Base-by-base conservation (phyloP, 1,284 basidiomycete species). In the Trichosporon coremiiforme region DNA sequence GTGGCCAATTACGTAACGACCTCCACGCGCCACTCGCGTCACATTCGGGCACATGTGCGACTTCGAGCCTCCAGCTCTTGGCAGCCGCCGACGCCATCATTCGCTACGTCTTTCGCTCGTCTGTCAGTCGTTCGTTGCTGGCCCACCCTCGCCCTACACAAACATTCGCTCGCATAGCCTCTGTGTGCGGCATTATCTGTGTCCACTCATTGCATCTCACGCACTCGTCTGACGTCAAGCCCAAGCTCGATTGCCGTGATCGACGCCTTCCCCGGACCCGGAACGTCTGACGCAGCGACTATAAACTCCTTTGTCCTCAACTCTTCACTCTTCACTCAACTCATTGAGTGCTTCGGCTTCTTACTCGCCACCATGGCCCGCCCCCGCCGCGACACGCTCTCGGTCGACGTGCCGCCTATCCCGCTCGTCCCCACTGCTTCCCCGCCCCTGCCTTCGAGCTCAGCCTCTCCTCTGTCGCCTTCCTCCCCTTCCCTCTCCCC, bases 361-460 rank as follows among this genome's bases (percentile, higher is more conserved):
- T n/a, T 36, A 9, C 12, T 31, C 41, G 41, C 64, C 45, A 35
- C 64, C 64, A 47, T 47, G 45, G 31, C 64, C 29, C 41, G 64
- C 29, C 41, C 41, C 15, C 36, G 45, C 29, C 57, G 57, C 17
- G 57, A 60, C 15, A 60, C 57, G 57, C 57, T 60, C 57, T 25
- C 29, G 6, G 57, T 60, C 31, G 57, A 60, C 31, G 57, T 60
- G 29, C 57, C 57, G 4, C 29, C 57, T 5, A 33, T 65, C 20
- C 64, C 64, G 29, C 64, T 47, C 25, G 64, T 47, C 15, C 64
- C 64, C 13, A 47, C 64, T 1, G 38, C 38, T 15, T 31, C 64
- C 13, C 15, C 64, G 22, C 64, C 64, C 36, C 64, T 47, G 41
- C 41, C 64, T 22, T 5, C 64, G 15, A 29, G 36, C 36, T 12